Base-by-base conservation (phyloP, 768 basidiomycete species). In the Xanthoconium stramineum region DNA sequence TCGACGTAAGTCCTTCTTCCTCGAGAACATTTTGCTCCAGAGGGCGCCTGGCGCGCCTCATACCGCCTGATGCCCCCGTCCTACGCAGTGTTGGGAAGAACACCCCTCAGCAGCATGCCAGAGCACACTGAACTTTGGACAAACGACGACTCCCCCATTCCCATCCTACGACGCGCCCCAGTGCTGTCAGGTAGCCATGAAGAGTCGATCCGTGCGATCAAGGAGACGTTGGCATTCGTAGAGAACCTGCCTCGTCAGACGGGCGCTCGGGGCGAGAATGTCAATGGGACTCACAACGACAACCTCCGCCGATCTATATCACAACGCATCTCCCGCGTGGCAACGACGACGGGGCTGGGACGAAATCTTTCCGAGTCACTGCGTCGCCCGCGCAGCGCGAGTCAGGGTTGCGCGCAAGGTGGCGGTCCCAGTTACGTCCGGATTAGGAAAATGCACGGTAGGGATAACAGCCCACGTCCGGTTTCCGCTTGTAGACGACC, bases 121-220 rank as follows among this genome's bases (percentile, higher is more conserved):
- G 58, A 59, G 15, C 39, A 37, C 7, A 7, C 24, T 28, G 49
- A 45, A 12, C n/a, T 8, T 15, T 29, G 53, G 38, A 24, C 15
- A 35, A 52, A 52, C 50, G 46, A 48, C 19, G 24, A 43, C 39
- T 2, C 14, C n/a, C 57, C 67, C 15, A 56, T 37, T 33, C 70
- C 68, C 15, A 55, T 68, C 32, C 62, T 80, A 5, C 72, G 67
- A 47, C 71, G 79, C n/a, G 77, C 78, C 2, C 69, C 69, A 13
- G 72, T 67, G 50, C 57, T 79, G 45, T 55, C 71, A 37, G 67
- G 68, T n/a, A 69, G 65, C 57, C 69, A 69, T 20, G 65, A 67
- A 38, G 66, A 70, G 30, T 66, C 64, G 30, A 58, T 62, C 5
- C 50, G 11, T 13, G 52, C 20, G 29, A 20, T 47, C 35, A 40